These are phyloP conservation scores for Furculomyces boomerangus DNA, from an alignment of 371 early-diverging fungal species.

Conservation along the genomic window DNA sequence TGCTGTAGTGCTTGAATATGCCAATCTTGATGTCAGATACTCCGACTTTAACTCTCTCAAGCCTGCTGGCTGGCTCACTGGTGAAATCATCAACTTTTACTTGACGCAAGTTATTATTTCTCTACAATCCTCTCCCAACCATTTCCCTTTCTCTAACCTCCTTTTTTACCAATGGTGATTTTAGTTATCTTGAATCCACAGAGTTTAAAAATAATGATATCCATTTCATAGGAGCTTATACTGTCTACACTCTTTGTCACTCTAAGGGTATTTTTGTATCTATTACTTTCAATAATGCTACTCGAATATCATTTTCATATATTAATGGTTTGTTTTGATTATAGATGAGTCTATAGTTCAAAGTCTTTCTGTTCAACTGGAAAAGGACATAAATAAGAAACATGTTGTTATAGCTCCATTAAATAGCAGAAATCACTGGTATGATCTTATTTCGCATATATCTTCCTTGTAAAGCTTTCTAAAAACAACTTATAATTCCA, in stretches of 20 bases:
- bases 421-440: constrained; percentile 22
- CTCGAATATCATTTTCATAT: too few relatives aligned
- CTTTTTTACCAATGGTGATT: not conserved
- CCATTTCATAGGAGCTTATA: constrained; percentile 21
- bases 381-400: constrained; percentile 13
- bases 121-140: not conserved
- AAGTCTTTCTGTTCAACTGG: constrained; percentile 16
- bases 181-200: constrained; percentile 10
- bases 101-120: constrained; percentile 10
- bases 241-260: constrained; percentile 18
- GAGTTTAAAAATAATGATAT: constrained; percentile 16
- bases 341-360: constrained; percentile 11
- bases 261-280: constrained; percentile 8
- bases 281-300: not conserved
- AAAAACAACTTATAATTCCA: not conserved
- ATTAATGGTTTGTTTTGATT: not conserved
- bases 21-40: constrained; percentile 20
- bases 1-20: constrained; percentile 13
- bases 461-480: not conserved
- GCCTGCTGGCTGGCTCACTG: constrained; percentile 23
- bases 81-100: constrained; percentile 25
- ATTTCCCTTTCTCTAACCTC: not conserved
- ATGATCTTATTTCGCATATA: not conserved
- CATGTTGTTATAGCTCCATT: constrained; percentile 17
- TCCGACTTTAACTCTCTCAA: constrained; percentile 20